Evolutionary conservation across 2,329 filamentous ascomycete genomes (phyloP).

Genomic region (Geoglossum cookeanum): DNA sequence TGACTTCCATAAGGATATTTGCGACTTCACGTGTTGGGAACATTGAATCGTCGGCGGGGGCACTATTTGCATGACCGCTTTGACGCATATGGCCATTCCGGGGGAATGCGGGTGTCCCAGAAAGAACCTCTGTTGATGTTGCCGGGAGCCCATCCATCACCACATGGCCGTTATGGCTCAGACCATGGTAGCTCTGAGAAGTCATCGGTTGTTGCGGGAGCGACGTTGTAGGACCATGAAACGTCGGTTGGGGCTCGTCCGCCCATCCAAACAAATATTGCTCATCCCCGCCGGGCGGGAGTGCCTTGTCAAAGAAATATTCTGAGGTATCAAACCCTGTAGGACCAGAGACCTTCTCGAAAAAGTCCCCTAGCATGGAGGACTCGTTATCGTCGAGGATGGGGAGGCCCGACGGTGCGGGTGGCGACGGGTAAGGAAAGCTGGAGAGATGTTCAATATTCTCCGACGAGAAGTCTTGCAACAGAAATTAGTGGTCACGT

Average conservation of each 20-base stretch:
- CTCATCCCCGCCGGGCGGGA: conserved; percentile 17
- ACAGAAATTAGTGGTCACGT: conserved; percentile 18
- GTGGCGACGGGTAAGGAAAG: conserved; percentile 36
- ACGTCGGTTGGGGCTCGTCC: conserved; percentile 38
- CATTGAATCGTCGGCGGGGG: background rate
- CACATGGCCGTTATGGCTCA: conserved; percentile 8
- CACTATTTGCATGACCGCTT: background rate
- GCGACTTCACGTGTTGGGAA: conserved; percentile 1
- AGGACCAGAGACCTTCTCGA: conserved; percentile 31
- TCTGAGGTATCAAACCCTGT: conserved; percentile 20
- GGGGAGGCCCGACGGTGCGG: conserved; percentile 37
- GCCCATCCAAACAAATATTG: conserved; percentile 20
- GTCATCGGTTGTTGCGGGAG: conserved; percentile 32
- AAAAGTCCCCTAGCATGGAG: conserved; percentile 37
- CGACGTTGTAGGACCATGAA: conserved; percentile 46
- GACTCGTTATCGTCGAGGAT: conserved; percentile 44
- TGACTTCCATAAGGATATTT: background rate
- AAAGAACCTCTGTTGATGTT: conserved; percentile 36
- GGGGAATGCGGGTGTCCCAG: conserved; percentile 33
- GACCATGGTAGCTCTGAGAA: conserved; percentile 11
- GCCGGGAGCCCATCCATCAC: conserved; percentile 3
- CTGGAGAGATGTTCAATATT: conserved; percentile 17
- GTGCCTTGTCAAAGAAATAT: conserved; percentile 15
- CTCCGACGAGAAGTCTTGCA: background rate
- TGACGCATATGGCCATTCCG: conserved; percentile 20